Conservation (phyloP, 164 flowering plant species). For the Stephania yunnanensis region DNA sequence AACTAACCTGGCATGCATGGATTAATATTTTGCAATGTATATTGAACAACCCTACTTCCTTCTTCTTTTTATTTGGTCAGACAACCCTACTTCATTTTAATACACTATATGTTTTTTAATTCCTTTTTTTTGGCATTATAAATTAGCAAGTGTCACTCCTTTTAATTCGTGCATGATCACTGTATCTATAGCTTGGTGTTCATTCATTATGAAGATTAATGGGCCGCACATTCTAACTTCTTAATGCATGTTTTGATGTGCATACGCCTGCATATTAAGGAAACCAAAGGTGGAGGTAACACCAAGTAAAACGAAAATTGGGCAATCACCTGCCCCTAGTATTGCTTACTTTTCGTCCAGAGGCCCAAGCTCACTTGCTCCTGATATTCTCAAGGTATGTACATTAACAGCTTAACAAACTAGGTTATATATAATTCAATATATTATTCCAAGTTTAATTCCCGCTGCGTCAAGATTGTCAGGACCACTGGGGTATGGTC, state of each 20-base stretch:
- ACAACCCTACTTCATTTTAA: too few species aligned
- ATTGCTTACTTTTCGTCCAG: slow-evolving; percentile 65
- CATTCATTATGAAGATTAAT: not conserved
- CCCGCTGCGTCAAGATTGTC: too few species aligned
- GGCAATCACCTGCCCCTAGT: slow-evolving; percentile 45
- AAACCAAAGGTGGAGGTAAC: slow-evolving; percentile 29
- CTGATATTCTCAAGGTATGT: slow-evolving; percentile 65
- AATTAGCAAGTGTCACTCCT: too few species aligned
- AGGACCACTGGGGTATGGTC: too few species aligned
- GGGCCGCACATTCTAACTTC: not conserved
- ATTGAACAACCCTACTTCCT: too few species aligned
- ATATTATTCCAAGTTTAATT: too few species aligned
- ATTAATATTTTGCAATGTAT: too few species aligned
- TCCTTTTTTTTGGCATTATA: too few species aligned
- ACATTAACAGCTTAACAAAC: not conserved
- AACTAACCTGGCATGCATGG: not conserved
- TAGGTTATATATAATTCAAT: too few species aligned
- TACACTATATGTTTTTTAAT: too few species aligned
- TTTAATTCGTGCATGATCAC: not conserved
- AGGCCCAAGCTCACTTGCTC: slow-evolving; percentile 63
- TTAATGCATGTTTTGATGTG: too few species aligned
- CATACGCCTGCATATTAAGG: slow-evolving; percentile 10
- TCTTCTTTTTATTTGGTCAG: too few species aligned
- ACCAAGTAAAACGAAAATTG: slow-evolving; percentile 36
- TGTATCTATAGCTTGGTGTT: not conserved